phyloP scores from a whole-genome alignment of 1,139 yeast genomes.

The Geotrichum europaeum region DNA sequence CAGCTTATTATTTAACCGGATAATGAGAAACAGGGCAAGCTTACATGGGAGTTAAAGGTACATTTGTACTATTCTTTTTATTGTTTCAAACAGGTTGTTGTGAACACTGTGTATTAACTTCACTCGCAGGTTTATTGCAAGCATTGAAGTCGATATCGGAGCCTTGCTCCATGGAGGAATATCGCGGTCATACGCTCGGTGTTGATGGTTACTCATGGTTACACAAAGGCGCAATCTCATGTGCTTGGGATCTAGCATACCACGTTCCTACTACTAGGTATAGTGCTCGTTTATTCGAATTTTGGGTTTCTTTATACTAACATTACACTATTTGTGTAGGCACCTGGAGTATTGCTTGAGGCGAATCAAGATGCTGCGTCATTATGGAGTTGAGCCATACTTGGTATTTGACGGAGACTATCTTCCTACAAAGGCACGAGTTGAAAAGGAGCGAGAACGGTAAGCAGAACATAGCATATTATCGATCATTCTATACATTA shows the following conservation, averaged over 20 bases:
- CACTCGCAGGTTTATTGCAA: slow-evolving; percentile 72
- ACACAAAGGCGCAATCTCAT: slow-evolving; percentile 75
- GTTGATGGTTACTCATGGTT: slow-evolving; percentile 97
- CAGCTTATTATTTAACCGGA: neutral
- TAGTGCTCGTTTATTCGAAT: slow-evolving; percentile 8
- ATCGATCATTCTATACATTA: neutral
- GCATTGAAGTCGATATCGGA: slow-evolving; percentile 67
- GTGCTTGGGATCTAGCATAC: slow-evolving; percentile 77
- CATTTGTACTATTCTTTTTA: slow-evolving; percentile 4
- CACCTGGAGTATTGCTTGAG: slow-evolving; percentile 49
- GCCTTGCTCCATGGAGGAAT: slow-evolving; percentile 50
- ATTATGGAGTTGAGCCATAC: slow-evolving; percentile 71
- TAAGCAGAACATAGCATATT: neutral
- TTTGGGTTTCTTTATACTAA: neutral
- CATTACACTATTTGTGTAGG: slow-evolving; percentile 10
- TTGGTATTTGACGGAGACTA: slow-evolving; percentile 93
- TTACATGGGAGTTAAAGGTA: slow-evolving; percentile 24
- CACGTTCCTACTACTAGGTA: slow-evolving; percentile 66
- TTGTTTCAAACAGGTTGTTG: no score
- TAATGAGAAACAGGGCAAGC: neutral
- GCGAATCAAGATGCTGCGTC: slow-evolving; percentile 56
- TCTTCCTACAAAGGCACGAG: slow-evolving; percentile 69
- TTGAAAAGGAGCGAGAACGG: slow-evolving; percentile 59
- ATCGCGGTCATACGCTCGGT: slow-evolving; percentile 73
- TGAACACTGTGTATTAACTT: slow-evolving; percentile 33